Conservation (phyloP, 2,329 filamentous ascomycete species). For the Phoma sp. region DNA sequence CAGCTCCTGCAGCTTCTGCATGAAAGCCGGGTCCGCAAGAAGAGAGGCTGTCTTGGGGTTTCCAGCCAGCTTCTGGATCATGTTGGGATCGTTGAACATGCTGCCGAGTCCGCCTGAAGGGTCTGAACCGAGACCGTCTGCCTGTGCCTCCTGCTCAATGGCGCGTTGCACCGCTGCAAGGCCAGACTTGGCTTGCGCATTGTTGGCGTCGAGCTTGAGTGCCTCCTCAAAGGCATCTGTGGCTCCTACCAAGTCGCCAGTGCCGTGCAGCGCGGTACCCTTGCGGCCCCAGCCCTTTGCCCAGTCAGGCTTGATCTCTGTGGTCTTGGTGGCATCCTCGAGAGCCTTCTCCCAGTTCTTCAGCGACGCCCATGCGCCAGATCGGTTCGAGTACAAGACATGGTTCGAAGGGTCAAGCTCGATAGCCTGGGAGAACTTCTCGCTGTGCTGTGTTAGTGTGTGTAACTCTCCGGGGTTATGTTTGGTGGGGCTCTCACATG, state of each 20-base stretch:
- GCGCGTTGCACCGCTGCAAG: slow-evolving; percentile 84
- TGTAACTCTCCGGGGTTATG: slow-evolving; percentile 5
- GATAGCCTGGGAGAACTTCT: slow-evolving; percentile 94
- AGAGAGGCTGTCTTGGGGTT: slow-evolving; percentile 91
- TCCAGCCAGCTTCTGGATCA: slow-evolving; percentile 85
- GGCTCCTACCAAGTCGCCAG: slow-evolving; percentile 82
- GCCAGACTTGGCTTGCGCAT: slow-evolving; percentile 90
- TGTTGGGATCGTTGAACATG: slow-evolving; percentile 92
- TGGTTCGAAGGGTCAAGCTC: slow-evolving; percentile 87
- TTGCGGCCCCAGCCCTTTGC: slow-evolving; percentile 95
- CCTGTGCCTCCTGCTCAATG: slow-evolving; percentile 76
- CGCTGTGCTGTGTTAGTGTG: slow-evolving; percentile 59
- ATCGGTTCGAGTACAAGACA: slow-evolving; percentile 97
- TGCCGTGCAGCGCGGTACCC: slow-evolving; percentile 86
- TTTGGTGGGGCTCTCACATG: slow-evolving; percentile 69
- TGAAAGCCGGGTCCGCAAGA: slow-evolving; percentile 84
- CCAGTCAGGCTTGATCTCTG: slow-evolving; percentile 96
- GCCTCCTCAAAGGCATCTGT: slow-evolving; percentile 92
- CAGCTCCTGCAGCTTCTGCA: slow-evolving; percentile 84
- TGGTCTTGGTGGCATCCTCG: slow-evolving; percentile 90
- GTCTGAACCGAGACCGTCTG: slow-evolving; percentile 67
- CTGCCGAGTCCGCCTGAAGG: slow-evolving; percentile 78
- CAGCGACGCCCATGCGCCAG: slow-evolving; percentile 84
- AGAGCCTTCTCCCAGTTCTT: slow-evolving; percentile 85
- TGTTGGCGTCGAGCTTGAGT: slow-evolving; percentile 89